Evolutionary conservation across 768 basidiomycete species (phyloP).

Genomic region (Termitomyces heimii): DNA sequence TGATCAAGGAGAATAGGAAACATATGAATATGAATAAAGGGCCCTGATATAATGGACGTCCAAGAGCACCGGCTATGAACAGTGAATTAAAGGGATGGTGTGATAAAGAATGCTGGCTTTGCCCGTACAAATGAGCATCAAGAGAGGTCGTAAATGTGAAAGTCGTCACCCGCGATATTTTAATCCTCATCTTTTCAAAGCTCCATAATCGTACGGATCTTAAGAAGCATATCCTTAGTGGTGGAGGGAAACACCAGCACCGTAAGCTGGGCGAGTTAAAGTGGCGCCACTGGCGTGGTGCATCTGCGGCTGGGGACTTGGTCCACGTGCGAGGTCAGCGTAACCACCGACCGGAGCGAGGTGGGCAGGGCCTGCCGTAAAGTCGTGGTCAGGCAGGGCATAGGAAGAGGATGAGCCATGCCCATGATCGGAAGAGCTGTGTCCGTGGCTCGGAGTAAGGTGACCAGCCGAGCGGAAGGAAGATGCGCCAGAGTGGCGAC

Average conservation of each 20-base stretch:
- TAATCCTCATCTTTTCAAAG: constrained; percentile 5
- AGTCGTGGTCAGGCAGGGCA: constrained; percentile 69
- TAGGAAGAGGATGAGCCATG: constrained; percentile 26
- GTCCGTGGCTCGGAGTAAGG: constrained; percentile 20
- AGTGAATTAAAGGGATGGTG: constrained; percentile 9
- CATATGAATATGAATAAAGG: not conserved
- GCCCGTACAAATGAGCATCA: constrained; percentile 2
- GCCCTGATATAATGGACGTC: constrained; percentile 11
- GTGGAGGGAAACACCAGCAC: constrained; percentile 56
- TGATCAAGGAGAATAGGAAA: not conserved
- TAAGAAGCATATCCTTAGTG: constrained; percentile 40
- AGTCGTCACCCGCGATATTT: not conserved
- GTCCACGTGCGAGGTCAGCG: constrained; percentile 74
- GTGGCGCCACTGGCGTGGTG: constrained; percentile 43
- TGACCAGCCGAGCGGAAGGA: constrained; percentile 63
- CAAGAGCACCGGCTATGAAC: constrained; percentile 21
- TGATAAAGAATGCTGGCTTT: constrained; percentile 13
- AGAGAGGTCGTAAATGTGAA: constrained; percentile 3
- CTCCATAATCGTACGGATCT: constrained; percentile 21
- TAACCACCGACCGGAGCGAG: constrained; percentile 74
- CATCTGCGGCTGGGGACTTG: constrained; percentile 66
- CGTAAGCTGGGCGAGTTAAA: constrained; percentile 43
- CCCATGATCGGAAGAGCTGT: constrained; percentile 24
- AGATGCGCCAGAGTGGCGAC: constrained; percentile 51
- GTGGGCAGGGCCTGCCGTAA: constrained; percentile 53